Evolutionary conservation across 192 early-diverging fungal genomes (phyloP).

Genomic region (Funneliformis geosporum): DNA sequence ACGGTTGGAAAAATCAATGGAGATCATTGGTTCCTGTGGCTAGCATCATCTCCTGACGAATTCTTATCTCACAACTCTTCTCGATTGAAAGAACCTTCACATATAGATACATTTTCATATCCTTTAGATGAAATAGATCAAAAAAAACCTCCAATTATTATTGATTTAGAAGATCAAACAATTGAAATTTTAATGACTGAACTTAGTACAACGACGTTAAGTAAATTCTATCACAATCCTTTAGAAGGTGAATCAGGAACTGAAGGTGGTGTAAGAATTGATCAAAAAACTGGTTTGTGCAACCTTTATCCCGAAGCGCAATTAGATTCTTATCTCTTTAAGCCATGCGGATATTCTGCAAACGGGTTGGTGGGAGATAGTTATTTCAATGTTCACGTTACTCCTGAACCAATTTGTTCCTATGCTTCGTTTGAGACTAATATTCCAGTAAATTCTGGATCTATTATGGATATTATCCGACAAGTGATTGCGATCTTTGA

Average conservation of each 20-base stretch:
- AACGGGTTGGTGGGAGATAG: slow-evolving; percentile 82
- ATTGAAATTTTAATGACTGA: slow-evolving; percentile 97
- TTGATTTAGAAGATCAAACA: slow-evolving; percentile 67
- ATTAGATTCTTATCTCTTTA: slow-evolving; percentile 89
- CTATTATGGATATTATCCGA: slow-evolving; percentile 60
- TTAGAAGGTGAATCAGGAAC: slow-evolving; percentile 62
- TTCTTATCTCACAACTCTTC: slow-evolving; percentile 39
- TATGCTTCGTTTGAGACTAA: slow-evolving; percentile 99
- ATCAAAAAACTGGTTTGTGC: slow-evolving; percentile 77
- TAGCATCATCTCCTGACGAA: slow-evolving; percentile 69
- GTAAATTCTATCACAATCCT: slow-evolving; percentile 68
- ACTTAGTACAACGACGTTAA: slow-evolving; percentile 78
- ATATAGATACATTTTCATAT: too few species aligned
- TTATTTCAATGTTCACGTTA: slow-evolving; percentile 98
- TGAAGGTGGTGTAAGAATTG: slow-evolving; percentile 64
- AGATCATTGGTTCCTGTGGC: slow-evolving; percentile 96
- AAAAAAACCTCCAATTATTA: too few species aligned
- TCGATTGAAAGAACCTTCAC: too few species aligned
- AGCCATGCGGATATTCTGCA: slow-evolving; percentile 95
- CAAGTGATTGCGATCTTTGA: slow-evolving; percentile 84
- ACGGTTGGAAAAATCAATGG: slow-evolving; percentile 91
- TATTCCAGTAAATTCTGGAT: slow-evolving; percentile 78
- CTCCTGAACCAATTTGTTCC: slow-evolving; percentile 96
- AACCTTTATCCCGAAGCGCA: slow-evolving; percentile 78
- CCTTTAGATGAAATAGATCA: background rate